Evolutionary conservation across 345 rosid genomes (phyloP).

Genomic region (Murraya paniculata): DNA sequence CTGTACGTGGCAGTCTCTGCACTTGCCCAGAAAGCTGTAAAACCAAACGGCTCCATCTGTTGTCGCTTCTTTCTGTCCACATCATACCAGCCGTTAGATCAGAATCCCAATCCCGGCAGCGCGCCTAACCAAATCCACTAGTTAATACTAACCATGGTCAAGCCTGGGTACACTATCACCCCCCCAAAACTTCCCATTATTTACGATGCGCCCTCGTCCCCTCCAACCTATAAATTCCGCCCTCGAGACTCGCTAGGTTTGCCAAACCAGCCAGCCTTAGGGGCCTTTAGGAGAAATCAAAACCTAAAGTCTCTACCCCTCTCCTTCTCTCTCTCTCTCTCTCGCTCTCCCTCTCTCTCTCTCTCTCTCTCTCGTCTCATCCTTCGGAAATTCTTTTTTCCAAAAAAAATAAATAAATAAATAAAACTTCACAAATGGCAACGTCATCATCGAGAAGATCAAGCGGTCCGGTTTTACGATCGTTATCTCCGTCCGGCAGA

Average conservation of each 20-base stretch:
- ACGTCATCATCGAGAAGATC: slow-evolving; percentile 46
- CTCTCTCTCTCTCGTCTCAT: background rate
- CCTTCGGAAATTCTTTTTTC: background rate
- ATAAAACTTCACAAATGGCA: slow-evolving; percentile 20
- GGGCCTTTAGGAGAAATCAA: slow-evolving; percentile 22
- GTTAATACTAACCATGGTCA: slow-evolving; percentile 27
- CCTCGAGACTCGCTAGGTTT: slow-evolving; percentile 67
- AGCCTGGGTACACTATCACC: background rate
- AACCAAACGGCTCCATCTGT: slow-evolving; percentile 19
- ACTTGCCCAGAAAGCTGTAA: slow-evolving; percentile 24
- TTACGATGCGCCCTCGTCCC: slow-evolving; percentile 24
- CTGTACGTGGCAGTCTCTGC: slow-evolving; percentile 38
- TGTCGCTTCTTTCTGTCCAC: slow-evolving; percentile 10
- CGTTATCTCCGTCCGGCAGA: slow-evolving; percentile 49
- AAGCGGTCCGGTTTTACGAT: slow-evolving; percentile 54
- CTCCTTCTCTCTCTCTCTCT: background rate
- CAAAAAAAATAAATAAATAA: too few relatives aligned
- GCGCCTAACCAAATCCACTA: slow-evolving; percentile 15
- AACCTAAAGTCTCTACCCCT: background rate
- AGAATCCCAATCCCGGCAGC: slow-evolving; percentile 29
- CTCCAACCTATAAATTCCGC: slow-evolving; percentile 42
- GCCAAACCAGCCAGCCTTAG: slow-evolving; percentile 54
- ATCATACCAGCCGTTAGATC: slow-evolving; percentile 38
- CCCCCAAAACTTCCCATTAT: background rate
- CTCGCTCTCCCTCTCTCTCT: background rate